These are phyloP conservation scores for Neurospora sp. DNA, from an alignment of 495 filamentous ascomycete species.

Conservation along the genomic window DNA sequence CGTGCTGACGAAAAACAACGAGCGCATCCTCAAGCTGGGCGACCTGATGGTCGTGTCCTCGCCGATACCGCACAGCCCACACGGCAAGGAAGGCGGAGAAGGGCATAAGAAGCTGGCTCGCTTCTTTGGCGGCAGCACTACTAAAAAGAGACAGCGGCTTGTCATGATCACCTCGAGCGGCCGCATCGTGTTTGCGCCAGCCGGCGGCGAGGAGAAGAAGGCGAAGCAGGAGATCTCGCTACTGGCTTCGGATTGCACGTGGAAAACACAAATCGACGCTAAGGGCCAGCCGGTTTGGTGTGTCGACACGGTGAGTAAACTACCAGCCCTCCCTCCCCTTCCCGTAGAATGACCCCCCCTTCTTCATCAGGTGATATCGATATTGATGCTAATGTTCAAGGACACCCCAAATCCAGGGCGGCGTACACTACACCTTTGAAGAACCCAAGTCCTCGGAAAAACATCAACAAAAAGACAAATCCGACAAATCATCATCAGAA, in stretches of 20 bases:
- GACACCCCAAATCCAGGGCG: slow-evolving; percentile 43
- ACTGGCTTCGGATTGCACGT: slow-evolving; percentile 57
- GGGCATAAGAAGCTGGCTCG: slow-evolving; percentile 75
- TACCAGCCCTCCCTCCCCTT: neutral
- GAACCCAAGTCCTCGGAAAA: slow-evolving; percentile 26
- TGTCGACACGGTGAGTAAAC: slow-evolving; percentile 75
- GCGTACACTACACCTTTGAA: slow-evolving; percentile 89
- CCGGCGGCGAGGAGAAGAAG: slow-evolving; percentile 92
- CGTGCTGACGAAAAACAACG: slow-evolving; percentile 79
- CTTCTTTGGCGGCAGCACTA: slow-evolving; percentile 80
- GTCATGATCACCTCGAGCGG: slow-evolving; percentile 94
- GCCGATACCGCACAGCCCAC: slow-evolving; percentile 59
- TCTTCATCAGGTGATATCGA: slow-evolving; percentile 1
- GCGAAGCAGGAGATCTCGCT: slow-evolving; percentile 83
- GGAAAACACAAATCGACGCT: slow-evolving; percentile 66
- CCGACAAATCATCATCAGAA: neutral
- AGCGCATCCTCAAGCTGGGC: slow-evolving; percentile 89
- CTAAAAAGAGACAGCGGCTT: slow-evolving; percentile 86
- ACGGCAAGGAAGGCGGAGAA: slow-evolving; percentile 43
- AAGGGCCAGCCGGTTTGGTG: slow-evolving; percentile 83
- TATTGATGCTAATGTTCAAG: slow-evolving; percentile 4
- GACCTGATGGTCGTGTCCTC: slow-evolving; percentile 75
- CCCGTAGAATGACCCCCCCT: neutral
- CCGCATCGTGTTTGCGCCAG: slow-evolving; percentile 79
- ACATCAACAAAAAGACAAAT: neutral